Conservation (phyloP, 441 rosid species). For the Melastoma candidum region DNA sequence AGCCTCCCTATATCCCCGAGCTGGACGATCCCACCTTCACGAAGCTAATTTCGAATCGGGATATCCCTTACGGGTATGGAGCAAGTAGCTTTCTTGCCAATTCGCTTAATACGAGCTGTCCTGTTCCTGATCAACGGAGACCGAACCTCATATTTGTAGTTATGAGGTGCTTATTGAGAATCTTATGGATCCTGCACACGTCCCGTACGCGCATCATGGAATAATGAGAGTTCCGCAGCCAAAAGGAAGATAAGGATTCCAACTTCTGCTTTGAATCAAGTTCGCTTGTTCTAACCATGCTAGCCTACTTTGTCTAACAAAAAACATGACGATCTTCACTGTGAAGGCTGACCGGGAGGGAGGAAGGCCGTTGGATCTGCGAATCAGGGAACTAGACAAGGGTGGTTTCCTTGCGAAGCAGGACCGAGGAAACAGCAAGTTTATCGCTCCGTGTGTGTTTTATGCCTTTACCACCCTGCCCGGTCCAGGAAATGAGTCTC, state of each 20-base stretch:
- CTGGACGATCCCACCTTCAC: conserved; percentile 74
- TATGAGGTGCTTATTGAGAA: conserved; percentile 80
- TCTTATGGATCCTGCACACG: conserved; percentile 96
- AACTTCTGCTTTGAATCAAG: not conserved
- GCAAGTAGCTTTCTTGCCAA: not conserved
- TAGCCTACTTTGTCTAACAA: conserved; percentile 5
- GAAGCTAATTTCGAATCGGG: conserved; percentile 45
- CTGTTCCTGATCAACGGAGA: not conserved
- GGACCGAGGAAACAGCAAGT: conserved; percentile 48
- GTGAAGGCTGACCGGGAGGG: conserved; percentile 83
- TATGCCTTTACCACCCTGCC: conserved; percentile 32
- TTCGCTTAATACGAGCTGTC: not conserved
- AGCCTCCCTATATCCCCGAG: conserved; percentile 67
- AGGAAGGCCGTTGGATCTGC: conserved; percentile 59
- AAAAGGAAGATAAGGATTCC: conserved; percentile 23
- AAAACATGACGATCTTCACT: conserved; percentile 18
- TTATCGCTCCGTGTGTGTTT: conserved; percentile 65
- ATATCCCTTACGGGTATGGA: conserved; percentile 70
- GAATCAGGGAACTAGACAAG: conserved; percentile 33
- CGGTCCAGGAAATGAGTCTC: conserved; percentile 37
- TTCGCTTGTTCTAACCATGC: not conserved
- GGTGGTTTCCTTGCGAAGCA: conserved; percentile 49
- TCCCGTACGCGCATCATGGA: conserved; percentile 87
- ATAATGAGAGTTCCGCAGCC: conserved; percentile 37
- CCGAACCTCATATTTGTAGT: conserved; percentile 32